Conservation (phyloP, 1,139 yeast species). For the Geotrichum candidum region DNA sequence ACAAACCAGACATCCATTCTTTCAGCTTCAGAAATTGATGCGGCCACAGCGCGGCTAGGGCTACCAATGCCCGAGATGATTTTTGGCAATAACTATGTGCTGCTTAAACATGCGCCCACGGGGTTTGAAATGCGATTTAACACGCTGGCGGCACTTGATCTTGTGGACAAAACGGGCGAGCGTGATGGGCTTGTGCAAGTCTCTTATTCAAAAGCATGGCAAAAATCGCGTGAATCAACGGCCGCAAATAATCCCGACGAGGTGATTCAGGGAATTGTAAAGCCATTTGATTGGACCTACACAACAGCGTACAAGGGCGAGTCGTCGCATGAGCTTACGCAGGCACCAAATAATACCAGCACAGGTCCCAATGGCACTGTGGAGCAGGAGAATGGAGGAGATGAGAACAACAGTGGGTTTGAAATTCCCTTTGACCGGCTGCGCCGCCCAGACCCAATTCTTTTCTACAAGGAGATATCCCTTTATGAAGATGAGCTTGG, state of each 20-base stretch:
- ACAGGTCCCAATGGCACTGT: slow-evolving; percentile 9
- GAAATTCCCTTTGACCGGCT: slow-evolving; percentile 65
- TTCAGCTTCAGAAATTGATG: slow-evolving; percentile 67
- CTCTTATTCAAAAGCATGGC: slow-evolving; percentile 87
- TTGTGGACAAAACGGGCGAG: slow-evolving; percentile 49
- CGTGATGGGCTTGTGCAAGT: slow-evolving; percentile 54
- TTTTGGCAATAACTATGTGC: slow-evolving; percentile 75
- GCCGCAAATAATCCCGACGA: slow-evolving; percentile 32
- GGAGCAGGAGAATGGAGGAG: slow-evolving; percentile 14
- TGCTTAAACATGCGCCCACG: slow-evolving; percentile 39
- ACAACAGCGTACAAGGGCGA: slow-evolving; percentile 74
- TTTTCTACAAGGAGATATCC: slow-evolving; percentile 82
- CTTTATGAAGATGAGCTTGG: slow-evolving; percentile 93
- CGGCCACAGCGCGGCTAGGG: slow-evolving; percentile 53
- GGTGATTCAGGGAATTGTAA: slow-evolving; percentile 49
- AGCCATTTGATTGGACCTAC: slow-evolving; percentile 96
- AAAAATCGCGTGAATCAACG: slow-evolving; percentile 48
- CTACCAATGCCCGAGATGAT: slow-evolving; percentile 97
- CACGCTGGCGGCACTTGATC: slow-evolving; percentile 72
- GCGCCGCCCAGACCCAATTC: slow-evolving; percentile 72
- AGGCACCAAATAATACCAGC: background rate
- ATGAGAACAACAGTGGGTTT: slow-evolving; percentile 23
- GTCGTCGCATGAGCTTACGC: slow-evolving; percentile 15
- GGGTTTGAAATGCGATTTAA: slow-evolving; percentile 57
- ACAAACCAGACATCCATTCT: slow-evolving; percentile 74